Conservation (phyloP, 177 flowering plant genomes). For the Vitis hybrid region DNA sequence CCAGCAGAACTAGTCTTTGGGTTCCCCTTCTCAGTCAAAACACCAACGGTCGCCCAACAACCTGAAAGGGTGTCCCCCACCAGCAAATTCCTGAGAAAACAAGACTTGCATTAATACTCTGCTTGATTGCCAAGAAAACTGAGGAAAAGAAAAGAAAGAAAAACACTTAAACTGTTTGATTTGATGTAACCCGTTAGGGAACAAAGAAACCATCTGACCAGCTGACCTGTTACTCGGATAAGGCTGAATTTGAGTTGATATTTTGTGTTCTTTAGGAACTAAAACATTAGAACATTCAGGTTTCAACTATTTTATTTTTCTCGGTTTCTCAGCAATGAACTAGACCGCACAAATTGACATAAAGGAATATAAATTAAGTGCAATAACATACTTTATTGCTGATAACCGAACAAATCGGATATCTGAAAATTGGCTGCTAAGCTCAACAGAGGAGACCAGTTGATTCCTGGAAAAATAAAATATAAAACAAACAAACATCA, state of each 20-base stretch:
- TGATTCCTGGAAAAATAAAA: constrained; percentile 51
- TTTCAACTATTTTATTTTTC: too few relatives aligned
- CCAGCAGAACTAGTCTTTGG: constrained; percentile 74
- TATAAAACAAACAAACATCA: neutral
- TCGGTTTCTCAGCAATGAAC: too few relatives aligned
- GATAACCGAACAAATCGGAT: constrained; percentile 73
- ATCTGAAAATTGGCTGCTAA: constrained; percentile 69
- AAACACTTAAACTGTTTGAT: too few relatives aligned
- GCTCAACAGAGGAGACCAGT: constrained; percentile 53
- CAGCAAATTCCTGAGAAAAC: constrained; percentile 58
- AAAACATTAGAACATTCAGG: too few relatives aligned
- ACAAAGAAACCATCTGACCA: too few relatives aligned
- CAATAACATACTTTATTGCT: constrained; percentile 58
- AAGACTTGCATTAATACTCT: neutral
- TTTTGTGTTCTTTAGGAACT: too few relatives aligned
- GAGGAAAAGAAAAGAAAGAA: too few relatives aligned
- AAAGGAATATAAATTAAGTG: neutral
- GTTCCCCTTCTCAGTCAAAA: constrained; percentile 69
- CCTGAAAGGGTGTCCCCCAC: constrained; percentile 73
- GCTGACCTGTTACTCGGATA: too few relatives aligned
- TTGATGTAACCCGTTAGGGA: too few relatives aligned
- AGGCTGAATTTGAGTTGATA: too few relatives aligned
- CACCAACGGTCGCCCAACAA: constrained; percentile 88
- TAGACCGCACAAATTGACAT: too few relatives aligned
- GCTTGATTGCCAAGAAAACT: too few relatives aligned